Base-by-base conservation (phyloP, 1,139 yeast species). In the Saccharomyces hybrid region DNA sequence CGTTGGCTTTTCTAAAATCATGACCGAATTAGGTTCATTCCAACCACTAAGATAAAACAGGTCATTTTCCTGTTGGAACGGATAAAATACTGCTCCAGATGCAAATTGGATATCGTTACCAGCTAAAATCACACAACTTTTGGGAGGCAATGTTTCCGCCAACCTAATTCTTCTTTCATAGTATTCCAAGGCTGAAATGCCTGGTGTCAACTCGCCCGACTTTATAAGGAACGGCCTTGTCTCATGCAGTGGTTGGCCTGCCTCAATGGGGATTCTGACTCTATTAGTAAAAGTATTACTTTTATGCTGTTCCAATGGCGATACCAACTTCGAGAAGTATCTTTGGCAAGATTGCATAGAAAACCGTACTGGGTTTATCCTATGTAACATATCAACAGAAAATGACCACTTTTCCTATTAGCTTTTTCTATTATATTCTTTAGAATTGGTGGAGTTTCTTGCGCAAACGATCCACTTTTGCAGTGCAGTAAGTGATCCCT, bases 11-110 rank as follows among this genome's bases (percentile, higher is more conserved):
- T 88, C 95, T 50, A 95, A 72, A 4, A 88, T 74, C 55, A 86
- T 81, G 31, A 89, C 85, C 0, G 96, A 82, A 59, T 87, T 85
- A 1, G 99, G 97, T 68, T 93, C 99, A 57, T 88, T 77, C 87
- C 97, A 91, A 7, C 98, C 98, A 0, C 96, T 85, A 59, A 93
- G 70, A 69, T 93, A 93, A 70, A 73, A 90, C 38, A 95, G 75
- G 68, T 93, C 91, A 54, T 88, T 95, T 64, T 90, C 86, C 70
- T 93, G 99, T 65, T 91, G 95, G 67, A 95, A 95, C 52, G 86
- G 87, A 67, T 90, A 83, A 64, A 93, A 93, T 1, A 93, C 99
- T 11, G 93, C 82, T 1, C 96, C 96, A 0, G 97, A 84, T 13
- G 96, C 88, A 70, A 76, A 88, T 67, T 88, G 86, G 7, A 85